Evolutionary conservation across 495 filamentous ascomycete genomes (phyloP), one percentile per base, ranked within the genome.

Genomic region (Neurospora sp.): DNA sequence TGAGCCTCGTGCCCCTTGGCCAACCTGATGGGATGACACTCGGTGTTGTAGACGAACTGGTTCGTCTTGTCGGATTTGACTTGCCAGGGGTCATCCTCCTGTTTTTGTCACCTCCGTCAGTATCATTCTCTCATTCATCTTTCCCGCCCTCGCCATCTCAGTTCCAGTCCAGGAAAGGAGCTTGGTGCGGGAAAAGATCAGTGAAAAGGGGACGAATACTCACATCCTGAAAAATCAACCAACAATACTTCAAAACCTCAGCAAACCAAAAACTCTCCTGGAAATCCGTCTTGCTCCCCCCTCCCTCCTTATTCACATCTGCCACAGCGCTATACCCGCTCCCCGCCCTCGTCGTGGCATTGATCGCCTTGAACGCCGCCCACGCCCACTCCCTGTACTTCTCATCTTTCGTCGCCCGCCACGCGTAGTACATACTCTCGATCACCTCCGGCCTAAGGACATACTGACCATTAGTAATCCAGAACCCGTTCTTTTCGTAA

Each of bases 191-290:
- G 27, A n/a, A n/a, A n/a, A n/a, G 27, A 27, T 27, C 27, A 27
- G 27, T 2, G 27, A 2, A 27, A 27, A 27, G 31, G 31, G 31
- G 3, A 31, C 31, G 31, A 72, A 42, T 38, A 78, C 78, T 73
- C 73, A 79, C 79, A 70, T 77, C 78, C 0, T 77, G 76, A 46
- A 77, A 75, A 71, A 92, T 90, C 72, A 97, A 77, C 79, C 92
- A 96, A 31, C 85, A 83, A 82, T 97, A 97, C 84, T 97, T 97
- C 77, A 96, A 74, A 71, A 94, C 92, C 84, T 97, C 94, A 0
- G 94, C 94, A 79, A 96, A 95, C 82, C 93, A 89, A 84, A 96
- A 97, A 76, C 92, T 94, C 84, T 97, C 94, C 85, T 94, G 91
- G 78, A 90, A 89, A 75, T 96, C 89, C 41, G 81, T 79, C 69